Conservation (phyloP, 306 rosid species). For the Astragalus glycyphyllos region DNA sequence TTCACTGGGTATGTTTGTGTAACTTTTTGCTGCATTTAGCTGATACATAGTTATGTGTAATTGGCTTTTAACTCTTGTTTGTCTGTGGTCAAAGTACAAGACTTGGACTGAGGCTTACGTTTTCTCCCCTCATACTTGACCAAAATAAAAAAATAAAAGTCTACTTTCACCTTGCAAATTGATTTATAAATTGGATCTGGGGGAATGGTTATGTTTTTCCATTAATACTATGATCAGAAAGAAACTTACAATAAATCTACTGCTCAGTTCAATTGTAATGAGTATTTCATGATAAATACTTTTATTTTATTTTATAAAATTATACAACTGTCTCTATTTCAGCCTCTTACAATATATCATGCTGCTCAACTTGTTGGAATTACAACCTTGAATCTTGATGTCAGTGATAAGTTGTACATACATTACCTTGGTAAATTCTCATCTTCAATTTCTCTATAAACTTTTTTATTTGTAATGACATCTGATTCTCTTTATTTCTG, state of each 20-base stretch:
- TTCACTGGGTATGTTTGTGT: conserved; percentile 78
- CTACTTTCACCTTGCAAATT: conserved; percentile 9
- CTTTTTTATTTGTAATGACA: conserved; percentile 15
- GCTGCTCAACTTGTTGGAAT: conserved; percentile 67
- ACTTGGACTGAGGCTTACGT: neutral
- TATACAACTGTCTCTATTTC: conserved; percentile 41
- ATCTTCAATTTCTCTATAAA: conserved; percentile 34
- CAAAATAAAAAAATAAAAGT: conserved; percentile 2
- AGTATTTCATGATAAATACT: conserved; percentile 7
- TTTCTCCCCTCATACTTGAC: conserved; percentile 21
- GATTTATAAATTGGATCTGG: conserved; percentile 15
- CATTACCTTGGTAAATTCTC: conserved; percentile 83
- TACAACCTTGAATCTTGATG: conserved; percentile 55
- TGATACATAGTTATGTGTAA: neutral
- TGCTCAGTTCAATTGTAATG: neutral
- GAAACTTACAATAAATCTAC: conserved; percentile 4
- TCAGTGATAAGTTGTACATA: conserved; percentile 56
- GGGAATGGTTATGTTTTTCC: conserved; percentile 2
- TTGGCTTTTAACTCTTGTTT: no score
- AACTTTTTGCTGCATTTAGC: no score
- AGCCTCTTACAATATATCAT: conserved; percentile 81
- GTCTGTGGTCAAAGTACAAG: no score
- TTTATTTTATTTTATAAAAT: neutral
- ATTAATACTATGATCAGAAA: neutral
- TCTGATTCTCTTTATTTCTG: conserved; percentile 17